Base-by-base conservation (phyloP, 139 green algal genomes). In the Deuterostichococcus epilithicus region DNA sequence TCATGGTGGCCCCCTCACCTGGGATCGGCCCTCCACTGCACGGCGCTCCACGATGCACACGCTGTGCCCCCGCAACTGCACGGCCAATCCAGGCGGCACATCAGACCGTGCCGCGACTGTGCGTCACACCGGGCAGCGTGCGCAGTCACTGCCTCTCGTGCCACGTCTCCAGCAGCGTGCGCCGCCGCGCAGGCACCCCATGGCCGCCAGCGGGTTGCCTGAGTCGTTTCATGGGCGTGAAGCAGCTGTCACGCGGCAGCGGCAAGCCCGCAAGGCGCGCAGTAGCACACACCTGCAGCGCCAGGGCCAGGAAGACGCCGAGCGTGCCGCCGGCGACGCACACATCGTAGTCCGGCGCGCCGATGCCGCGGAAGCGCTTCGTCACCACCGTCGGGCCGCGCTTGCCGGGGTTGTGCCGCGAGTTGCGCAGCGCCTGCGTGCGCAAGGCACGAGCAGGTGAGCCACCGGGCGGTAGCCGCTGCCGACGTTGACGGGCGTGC, bases 241-340 rank as follows among this genome's bases (percentile, higher is more conserved):
- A 47, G 1, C 2, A 58, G 68, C n/a, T 20, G 18, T 45, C 33
- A 52, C 22, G 34, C n/a, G 34, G 4, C 68, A 52, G 13, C 18
- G 45, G 45, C 45, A 13, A 60, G 13, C 15, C 45, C 13, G 45
- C 18, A 13, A 60, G 18, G 18, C 13, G 26, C 5, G 59, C 13
- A 20, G 18, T 8, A 20, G 34, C 6, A 45, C 73, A 13, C 39
- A 83, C 78, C 81, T 94, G 90, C 67, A 98, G 83, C 38, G 88
- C 87, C 6, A 84, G 68, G 0, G 92, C 94, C 22, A 97, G 25
- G 60, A 97, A 88, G 18, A 97, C 83, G 28, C 94, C 94, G 39
- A 98, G 85, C 1, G 92, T 97, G 34, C 94, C 94, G 22, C 94
- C 94, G 44, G 84, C 92, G 30, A 98, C 87, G 1, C 83, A 80